These are phyloP conservation scores for Aspergillus sp. DNA, from an alignment of 2,329 filamentous ascomycete genomes.

Conservation along the genomic window DNA sequence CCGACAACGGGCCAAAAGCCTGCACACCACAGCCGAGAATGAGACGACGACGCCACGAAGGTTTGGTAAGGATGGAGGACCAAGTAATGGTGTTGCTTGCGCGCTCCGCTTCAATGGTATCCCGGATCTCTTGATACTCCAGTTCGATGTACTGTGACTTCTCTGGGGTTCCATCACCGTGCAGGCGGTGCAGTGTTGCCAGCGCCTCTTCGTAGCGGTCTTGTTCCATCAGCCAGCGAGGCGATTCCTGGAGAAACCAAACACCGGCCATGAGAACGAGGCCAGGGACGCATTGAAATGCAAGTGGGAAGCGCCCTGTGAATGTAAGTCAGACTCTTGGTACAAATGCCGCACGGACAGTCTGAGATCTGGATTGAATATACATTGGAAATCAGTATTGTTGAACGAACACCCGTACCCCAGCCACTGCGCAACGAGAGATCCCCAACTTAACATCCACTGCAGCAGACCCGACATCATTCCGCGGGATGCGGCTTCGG, in stretches of 20 bases:
- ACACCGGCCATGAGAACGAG: conserved; percentile 33
- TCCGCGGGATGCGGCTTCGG: conserved; percentile 34
- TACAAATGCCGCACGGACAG: no score
- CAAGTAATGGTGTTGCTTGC: conserved; percentile 39
- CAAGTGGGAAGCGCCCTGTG: conserved; percentile 42
- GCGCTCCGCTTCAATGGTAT: conserved; percentile 41
- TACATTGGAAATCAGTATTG: conserved; percentile 14
- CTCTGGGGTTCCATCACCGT: conserved; percentile 19
- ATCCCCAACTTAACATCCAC: conserved; percentile 44
- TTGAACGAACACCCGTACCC: conserved; percentile 38
- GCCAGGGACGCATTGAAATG: conserved; percentile 45
- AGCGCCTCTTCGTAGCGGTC: conserved; percentile 28
- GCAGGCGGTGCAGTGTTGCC: conserved; percentile 18
- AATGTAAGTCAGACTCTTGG: background rate
- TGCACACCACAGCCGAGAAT: conserved; percentile 51
- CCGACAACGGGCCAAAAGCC: conserved; percentile 51
- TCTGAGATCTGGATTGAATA: no score
- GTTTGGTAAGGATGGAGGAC: conserved; percentile 44
- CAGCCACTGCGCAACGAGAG: conserved; percentile 42
- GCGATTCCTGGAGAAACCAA: conserved; percentile 35
- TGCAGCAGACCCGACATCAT: conserved; percentile 33
- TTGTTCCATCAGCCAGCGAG: conserved; percentile 30
- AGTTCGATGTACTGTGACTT: conserved; percentile 32
- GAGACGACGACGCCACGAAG: conserved; percentile 49
- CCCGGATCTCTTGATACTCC: conserved; percentile 45